Evolutionary conservation across 2,329 filamentous ascomycete genomes (phyloP).

Genomic region (Apiospora rasikravindrae): DNA sequence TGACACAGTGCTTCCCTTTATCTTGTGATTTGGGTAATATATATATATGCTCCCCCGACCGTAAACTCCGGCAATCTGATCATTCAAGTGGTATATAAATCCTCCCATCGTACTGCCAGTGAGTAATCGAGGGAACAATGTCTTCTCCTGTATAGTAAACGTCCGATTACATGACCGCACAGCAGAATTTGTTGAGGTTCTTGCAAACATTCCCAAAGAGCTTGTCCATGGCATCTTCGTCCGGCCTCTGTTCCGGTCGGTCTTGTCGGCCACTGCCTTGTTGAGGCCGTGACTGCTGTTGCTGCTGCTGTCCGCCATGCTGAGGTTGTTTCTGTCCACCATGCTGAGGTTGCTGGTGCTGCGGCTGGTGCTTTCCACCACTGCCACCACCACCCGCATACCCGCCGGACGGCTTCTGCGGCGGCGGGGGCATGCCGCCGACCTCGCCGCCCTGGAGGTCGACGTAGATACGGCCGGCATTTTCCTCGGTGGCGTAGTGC

Average conservation of each 20-base stretch:
- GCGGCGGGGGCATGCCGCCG: slow-evolving; percentile 52
- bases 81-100: background rate
- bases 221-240: slow-evolving; percentile 39
- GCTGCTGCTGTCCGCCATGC: slow-evolving; percentile 51
- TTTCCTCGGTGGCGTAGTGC: slow-evolving; percentile 82
- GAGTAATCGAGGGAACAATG: background rate
- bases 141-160: background rate
- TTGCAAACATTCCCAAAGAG: background rate
- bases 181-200: slow-evolving; percentile 52
- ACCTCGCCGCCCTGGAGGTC: slow-evolving; percentile 78
- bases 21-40: background rate
- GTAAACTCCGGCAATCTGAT: background rate
- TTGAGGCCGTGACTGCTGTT: slow-evolving; percentile 52
- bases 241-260: slow-evolving; percentile 68
- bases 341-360: slow-evolving; percentile 46
- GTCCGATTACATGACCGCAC: slow-evolving; percentile 69
- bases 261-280: slow-evolving; percentile 63
- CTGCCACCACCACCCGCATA: slow-evolving; percentile 35
- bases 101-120: background rate
- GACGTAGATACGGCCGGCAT: slow-evolving; percentile 87
- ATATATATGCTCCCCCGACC: background rate
- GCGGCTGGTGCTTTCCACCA: slow-evolving; percentile 41
- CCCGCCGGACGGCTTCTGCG: slow-evolving; percentile 48
- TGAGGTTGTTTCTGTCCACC: slow-evolving; percentile 49
- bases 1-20: no score